phyloP scores from a whole-genome alignment of 1,139 yeast genomes.

The Blastobotrys persicus region DNA sequence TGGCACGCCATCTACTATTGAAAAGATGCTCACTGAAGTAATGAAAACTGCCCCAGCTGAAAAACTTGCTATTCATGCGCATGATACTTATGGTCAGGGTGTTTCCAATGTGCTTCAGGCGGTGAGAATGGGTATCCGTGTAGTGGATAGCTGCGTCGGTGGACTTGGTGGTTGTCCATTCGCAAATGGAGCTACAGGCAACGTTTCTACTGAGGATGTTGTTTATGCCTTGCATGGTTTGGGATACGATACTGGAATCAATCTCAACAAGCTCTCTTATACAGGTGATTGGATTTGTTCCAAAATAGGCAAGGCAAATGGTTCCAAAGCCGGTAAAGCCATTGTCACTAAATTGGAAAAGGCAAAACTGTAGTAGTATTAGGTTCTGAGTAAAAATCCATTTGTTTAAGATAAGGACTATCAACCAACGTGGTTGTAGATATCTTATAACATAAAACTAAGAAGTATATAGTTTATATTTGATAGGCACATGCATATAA shows the following conservation, averaged over 20 bases:
- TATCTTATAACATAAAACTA: too few relatives aligned
- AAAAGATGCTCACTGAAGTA: conserved; percentile 30
- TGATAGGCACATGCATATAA: too few relatives aligned
- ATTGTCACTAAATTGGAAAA: conserved; percentile 16
- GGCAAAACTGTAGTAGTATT: conserved; percentile 11
- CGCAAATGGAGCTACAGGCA: conserved; percentile 41
- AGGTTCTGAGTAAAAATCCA: too few relatives aligned
- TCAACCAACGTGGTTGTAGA: too few relatives aligned
- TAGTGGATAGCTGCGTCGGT: conserved; percentile 37
- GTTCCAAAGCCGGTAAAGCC: conserved; percentile 37
- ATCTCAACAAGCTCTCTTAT: conserved; percentile 29
- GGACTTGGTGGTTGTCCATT: conserved; percentile 43
- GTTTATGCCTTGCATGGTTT: conserved; percentile 38
- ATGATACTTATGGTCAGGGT: conserved; percentile 41
- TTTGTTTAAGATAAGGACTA: too few relatives aligned
- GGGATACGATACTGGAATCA: conserved; percentile 38
- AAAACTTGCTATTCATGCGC: conserved; percentile 39
- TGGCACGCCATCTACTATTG: conserved; percentile 36
- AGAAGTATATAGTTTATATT: too few relatives aligned
- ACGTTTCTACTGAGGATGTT: conserved; percentile 39
- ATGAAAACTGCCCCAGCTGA: conserved; percentile 29
- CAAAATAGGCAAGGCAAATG: conserved; percentile 30
- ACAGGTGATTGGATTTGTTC: conserved; percentile 37
- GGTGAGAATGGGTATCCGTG: conserved; percentile 36
- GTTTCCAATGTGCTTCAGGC: conserved; percentile 38